Evolutionary conservation across 192 early-diverging fungal genomes (phyloP), one percentile per base, ranked within the genome.

Genomic region (Spizellomyces punctatus): DNA sequence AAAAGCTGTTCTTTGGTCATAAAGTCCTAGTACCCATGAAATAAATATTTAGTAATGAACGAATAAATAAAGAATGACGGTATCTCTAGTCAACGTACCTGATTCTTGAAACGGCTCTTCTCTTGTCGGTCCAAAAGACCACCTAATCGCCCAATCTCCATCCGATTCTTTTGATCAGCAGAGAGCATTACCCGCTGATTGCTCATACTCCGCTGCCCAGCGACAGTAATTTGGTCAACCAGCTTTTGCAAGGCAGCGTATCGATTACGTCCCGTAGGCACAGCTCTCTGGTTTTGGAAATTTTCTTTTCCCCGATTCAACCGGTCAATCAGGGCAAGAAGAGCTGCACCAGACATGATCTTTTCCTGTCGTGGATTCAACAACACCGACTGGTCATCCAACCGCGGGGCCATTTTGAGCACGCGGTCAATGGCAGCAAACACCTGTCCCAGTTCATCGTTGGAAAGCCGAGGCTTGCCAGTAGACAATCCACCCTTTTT

Each of bases 371-470:
- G 60, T 2, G 60, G 55, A 57, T 61, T 81, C 36, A 81, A 64
- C 14, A 19, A 17, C 8, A 80, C 78, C 36, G 64, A 46, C 69
- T 77, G 76, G 58, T 81, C 66, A 44, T 74, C 63, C 58, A 81
- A 6, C 27, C 76, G 72, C 14, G 79, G 79, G 10, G 79, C 72
- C 36, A 75, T n/a, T n/a, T 61, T 10, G 10, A 74, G 44, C 5
- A 81, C 76, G 1, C 79, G 71, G 42, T 81, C 79, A 46, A 81
- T 81, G 6, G 76, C 79, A n/a, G 41, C 36, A 6, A 74, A 21
- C 36, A 81, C 73, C 5, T 41, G 21, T 12, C 54, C 60, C 19
- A 81, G 59, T 49, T 71, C 75, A 50, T 76, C 75, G 43, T n/a
- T 22, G 5, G 71, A 50, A 6, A 71, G 17, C 16, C 27, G 6